phyloP scores from a whole-genome alignment of 2,329 filamentous ascomycete genomes.

The Cercospora zeina region DNA sequence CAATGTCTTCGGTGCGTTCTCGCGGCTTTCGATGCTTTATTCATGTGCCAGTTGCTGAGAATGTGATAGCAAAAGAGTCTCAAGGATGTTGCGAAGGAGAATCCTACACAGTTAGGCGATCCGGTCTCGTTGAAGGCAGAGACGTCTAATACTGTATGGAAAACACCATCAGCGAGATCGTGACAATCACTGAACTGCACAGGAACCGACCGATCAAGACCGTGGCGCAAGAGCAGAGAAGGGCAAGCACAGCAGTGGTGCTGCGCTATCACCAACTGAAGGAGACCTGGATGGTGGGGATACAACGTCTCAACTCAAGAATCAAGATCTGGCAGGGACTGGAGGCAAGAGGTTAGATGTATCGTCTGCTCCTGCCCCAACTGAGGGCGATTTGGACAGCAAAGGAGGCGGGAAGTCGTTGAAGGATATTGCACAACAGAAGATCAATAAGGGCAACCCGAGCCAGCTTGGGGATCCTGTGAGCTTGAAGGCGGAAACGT shows the following conservation, averaged over 20 bases:
- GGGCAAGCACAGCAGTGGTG: constrained; percentile 16
- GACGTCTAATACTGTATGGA: constrained; percentile 34
- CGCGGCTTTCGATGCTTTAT: neutral
- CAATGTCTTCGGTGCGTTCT: neutral
- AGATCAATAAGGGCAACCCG: constrained; percentile 37
- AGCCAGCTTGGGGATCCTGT: constrained; percentile 42
- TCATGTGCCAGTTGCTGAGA: neutral
- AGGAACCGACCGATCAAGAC: constrained; percentile 40
- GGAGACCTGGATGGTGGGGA: constrained; percentile 5
- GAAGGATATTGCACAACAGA: constrained; percentile 32
- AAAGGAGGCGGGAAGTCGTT: constrained; percentile 26
- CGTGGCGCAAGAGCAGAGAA: constrained; percentile 35
- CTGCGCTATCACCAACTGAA: constrained; percentile 17
- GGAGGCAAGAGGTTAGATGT: constrained; percentile 15
- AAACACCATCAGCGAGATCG: neutral
- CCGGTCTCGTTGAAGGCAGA: constrained; percentile 43
- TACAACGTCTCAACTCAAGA: neutral
- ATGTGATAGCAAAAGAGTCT: constrained; percentile 25
- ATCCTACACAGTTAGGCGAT: constrained; percentile 40
- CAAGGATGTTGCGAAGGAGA: constrained; percentile 33
- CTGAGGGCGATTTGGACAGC: constrained; percentile 24
- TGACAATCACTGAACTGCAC: neutral
- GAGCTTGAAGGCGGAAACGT: constrained; percentile 41
- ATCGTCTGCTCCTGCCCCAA: constrained; percentile 15
- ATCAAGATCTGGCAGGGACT: constrained; percentile 15